Evolutionary conservation across 345 rosid species (phyloP).

Genomic region (Turritis glabra): DNA sequence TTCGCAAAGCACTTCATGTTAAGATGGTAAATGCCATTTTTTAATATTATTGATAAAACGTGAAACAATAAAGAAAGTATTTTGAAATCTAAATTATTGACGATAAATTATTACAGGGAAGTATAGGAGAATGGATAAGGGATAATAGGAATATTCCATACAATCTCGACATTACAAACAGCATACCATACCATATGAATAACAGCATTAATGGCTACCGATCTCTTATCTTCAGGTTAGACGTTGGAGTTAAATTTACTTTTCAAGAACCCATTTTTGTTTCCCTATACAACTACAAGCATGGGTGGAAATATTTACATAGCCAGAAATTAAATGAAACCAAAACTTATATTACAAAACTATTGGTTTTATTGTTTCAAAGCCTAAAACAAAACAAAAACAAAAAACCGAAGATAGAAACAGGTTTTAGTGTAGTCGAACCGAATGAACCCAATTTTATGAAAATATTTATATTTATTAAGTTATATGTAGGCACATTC

Average conservation of each 20-base stretch:
- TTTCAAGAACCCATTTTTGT: neutral
- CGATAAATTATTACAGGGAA: constrained; percentile 11
- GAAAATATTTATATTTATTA: too few relatives aligned
- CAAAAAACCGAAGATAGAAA: neutral
- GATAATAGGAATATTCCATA: neutral
- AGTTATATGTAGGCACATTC: too few relatives aligned
- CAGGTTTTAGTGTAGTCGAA: neutral
- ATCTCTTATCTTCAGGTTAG: constrained; percentile 33
- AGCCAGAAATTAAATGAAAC: neutral
- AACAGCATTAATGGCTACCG: constrained; percentile 19
- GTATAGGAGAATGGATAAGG: constrained; percentile 13
- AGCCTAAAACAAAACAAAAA: too few relatives aligned
- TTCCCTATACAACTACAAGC: neutral
- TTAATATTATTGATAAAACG: neutral
- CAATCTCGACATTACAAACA: neutral
- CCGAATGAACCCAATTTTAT: neutral
- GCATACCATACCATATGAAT: constrained; percentile 5
- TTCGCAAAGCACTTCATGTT: constrained; percentile 36
- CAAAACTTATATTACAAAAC: too few relatives aligned
- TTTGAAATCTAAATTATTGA: neutral
- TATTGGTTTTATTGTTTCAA: neutral
- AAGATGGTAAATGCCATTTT: neutral
- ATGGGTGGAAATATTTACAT: neutral
- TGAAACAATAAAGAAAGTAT: neutral
- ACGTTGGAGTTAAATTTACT: neutral